phyloP scores from a whole-genome alignment of 2,329 filamentous ascomycete species.

The Pseudogymnoascus sp. region DNA sequence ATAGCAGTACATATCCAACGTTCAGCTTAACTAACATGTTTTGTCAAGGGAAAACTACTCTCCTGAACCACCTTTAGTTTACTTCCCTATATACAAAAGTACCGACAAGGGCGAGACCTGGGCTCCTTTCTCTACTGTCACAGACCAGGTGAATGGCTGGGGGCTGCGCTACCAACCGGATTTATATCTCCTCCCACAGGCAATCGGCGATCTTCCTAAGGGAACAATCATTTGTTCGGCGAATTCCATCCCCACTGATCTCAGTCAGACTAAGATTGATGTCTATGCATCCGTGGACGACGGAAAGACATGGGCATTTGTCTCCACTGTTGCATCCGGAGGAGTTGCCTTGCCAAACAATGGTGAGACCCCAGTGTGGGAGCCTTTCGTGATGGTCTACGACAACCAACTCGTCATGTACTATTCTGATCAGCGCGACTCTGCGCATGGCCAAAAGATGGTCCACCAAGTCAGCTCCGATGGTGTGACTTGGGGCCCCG shows the following conservation, averaged over 20 bases:
- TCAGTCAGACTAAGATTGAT: conserved; percentile 56
- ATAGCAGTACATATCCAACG: background rate
- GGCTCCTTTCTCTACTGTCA: conserved; percentile 50
- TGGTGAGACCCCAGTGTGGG: conserved; percentile 59
- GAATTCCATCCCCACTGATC: conserved; percentile 33
- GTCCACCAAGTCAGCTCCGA: conserved; percentile 48
- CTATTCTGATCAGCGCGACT: conserved; percentile 62
- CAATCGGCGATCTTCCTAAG: conserved; percentile 46
- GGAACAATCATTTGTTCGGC: conserved; percentile 53
- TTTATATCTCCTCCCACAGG: conserved; percentile 51
- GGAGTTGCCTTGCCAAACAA: conserved; percentile 47
- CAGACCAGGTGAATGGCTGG: conserved; percentile 52
- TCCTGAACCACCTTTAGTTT: conserved; percentile 4
- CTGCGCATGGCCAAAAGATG: conserved; percentile 59
- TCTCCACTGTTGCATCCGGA: conserved; percentile 54
- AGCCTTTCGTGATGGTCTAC: conserved; percentile 55
- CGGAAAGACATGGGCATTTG: conserved; percentile 56
- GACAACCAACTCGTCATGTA: conserved; percentile 52
- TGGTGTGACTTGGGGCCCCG: conserved; percentile 48
- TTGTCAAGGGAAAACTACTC: conserved; percentile 11
- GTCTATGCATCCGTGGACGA: conserved; percentile 53
- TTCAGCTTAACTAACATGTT: background rate
- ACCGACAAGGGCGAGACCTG: conserved; percentile 47
- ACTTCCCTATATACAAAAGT: conserved; percentile 43
- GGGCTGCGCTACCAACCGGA: conserved; percentile 60